Conservation (phyloP, 192 early-diverging fungal genomes). For the Mycoemilia scoparia region DNA sequence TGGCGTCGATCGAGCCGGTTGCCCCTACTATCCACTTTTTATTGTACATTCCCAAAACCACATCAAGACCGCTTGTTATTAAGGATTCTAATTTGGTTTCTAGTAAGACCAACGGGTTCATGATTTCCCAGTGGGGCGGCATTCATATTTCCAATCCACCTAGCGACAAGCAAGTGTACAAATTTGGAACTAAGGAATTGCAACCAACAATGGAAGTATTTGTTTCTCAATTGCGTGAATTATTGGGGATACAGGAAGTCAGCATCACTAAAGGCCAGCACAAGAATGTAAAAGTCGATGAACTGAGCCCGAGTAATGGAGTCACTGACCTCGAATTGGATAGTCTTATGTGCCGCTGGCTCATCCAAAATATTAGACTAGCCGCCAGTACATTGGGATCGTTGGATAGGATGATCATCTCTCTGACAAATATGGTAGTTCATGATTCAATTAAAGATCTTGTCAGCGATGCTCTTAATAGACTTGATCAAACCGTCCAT, state of each 20-base stretch:
- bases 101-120: conserved; percentile 49
- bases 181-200: conserved; percentile 29
- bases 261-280: conserved; percentile 11
- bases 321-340: conserved; percentile 75
- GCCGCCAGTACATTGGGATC: conserved; percentile 64
- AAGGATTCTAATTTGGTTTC: conserved; percentile 29
- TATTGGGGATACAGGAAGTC: conserved; percentile 74
- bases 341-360: conserved; percentile 45
- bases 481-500: conserved; percentile 13
- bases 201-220: conserved; percentile 62
- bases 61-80: conserved; percentile 53
- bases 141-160: conserved; percentile 42
- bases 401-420: conserved; percentile 50
- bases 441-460: conserved; percentile 62
- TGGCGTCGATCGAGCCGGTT: conserved; percentile 68
- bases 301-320: conserved; percentile 20
- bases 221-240: conserved; percentile 56
- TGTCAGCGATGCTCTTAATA: conserved; percentile 30
- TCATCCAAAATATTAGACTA: conserved; percentile 50
- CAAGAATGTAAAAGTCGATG: neutral
- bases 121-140: conserved; percentile 92
- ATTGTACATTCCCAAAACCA: conserved; percentile 57
- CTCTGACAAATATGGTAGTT: conserved; percentile 85
- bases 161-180: conserved; percentile 6
- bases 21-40: conserved; percentile 79